A percentile compares a stretch with the other conserved stretches of the same genome.
Evolutionary conservation across 345 rosid species (phyloP).

Genomic region (Salix arbutifolia): DNA sequence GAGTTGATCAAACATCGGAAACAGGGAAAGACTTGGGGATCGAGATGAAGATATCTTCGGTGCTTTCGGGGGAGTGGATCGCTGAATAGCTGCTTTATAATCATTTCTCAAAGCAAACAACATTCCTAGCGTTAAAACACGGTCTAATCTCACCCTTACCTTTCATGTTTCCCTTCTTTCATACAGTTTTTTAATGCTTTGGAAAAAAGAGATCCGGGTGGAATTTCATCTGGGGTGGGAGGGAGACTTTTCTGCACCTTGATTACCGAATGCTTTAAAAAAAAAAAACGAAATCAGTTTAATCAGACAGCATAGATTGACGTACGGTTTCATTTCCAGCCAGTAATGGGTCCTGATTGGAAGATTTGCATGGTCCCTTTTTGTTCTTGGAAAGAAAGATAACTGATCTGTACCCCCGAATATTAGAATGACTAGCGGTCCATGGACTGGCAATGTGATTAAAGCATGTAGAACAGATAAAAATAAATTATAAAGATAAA

Average conservation of each 20-base stretch:
- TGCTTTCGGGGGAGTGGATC: constrained; percentile 36
- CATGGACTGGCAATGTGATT: background rate
- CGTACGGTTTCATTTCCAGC: background rate
- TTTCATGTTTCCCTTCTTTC: constrained; percentile 24
- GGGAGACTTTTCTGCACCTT: background rate
- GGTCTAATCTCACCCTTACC: constrained; percentile 5
- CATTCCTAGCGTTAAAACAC: constrained; percentile 26
- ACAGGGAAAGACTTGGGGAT: constrained; percentile 48
- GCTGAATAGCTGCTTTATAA: constrained; percentile 35
- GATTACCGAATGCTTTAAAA: background rate
- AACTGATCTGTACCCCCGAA: background rate
- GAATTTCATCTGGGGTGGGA: background rate
- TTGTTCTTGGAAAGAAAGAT: background rate
- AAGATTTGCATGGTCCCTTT: background rate
- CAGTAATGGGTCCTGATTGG: background rate
- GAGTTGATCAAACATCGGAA: constrained; percentile 48
- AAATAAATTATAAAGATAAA: too few species aligned
- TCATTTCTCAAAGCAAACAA: constrained; percentile 33
- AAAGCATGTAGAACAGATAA: too few species aligned
- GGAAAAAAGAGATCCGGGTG: constrained; percentile 10
- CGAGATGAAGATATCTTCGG: constrained; percentile 24
- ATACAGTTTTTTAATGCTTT: constrained; percentile 2
- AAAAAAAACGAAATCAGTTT: background rate
- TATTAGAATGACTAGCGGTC: background rate
- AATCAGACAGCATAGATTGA: background rate